Evolutionary conservation across 306 rosid genomes (phyloP), one percentile per base, ranked within the genome.

Genomic region (Prunus dulcis): DNA sequence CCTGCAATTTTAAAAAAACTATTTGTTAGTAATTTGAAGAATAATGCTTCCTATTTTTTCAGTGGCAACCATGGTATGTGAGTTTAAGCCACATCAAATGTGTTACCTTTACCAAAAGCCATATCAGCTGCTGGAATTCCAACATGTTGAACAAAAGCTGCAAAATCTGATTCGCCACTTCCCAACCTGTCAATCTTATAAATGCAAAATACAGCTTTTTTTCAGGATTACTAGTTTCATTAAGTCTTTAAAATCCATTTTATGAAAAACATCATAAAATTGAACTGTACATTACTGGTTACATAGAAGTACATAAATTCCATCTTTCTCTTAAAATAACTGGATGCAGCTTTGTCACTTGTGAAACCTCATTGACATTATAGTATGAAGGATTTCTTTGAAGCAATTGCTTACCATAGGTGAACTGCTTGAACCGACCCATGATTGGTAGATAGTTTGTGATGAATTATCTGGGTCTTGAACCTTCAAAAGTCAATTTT

Each of bases 401-500:
- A 70, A 66, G 61, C 47, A 18, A 45, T 72, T 80, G 56, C 81
- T 77, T 80, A 87, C 97, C 80, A 12, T 71, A 63, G 86, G 84
- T 32, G 89, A 82, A 77, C 75, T 69, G 62, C 79, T 27, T 51
- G 88, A 84, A 69, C 80, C 79, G 53, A 74, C 68, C 92, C 92
- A 91, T 72, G 93, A 81, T 75, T 87, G 88, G 75, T 89, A 89
- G 17, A 89, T 47, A 71, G 88, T 81, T 61, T 74, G 90, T 38
- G 93, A 91, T 41, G 92, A 84, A 85, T 87, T 89, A 73, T 87
- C 92, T 5, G 92, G 97, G 64, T 91, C 89, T 72, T 51, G 82
- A 75, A 91, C 92, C 97, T 91, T 28, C 69, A 82, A 73, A 63
- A 69, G 47, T 19, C 74, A 80, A 69, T 32, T 56, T 45, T 45